phyloP scores from a whole-genome alignment of 2,329 filamentous ascomycete species.

The Calonectria naviculata region DNA sequence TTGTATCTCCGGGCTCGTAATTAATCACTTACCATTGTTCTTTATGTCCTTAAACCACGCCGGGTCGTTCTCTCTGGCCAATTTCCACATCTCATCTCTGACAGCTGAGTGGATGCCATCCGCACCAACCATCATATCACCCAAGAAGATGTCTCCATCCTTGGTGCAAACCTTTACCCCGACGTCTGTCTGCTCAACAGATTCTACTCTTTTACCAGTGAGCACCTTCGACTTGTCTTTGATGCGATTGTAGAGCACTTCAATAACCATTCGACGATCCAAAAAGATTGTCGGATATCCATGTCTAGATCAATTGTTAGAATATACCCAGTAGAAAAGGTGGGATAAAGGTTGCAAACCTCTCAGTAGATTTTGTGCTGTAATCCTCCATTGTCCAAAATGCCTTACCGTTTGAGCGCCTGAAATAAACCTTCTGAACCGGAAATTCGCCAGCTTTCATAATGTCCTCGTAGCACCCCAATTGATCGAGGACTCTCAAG shows the following conservation, averaged over 20 bases:
- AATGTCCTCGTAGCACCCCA: not conserved
- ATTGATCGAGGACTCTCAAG: not conserved
- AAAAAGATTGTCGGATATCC: not conserved
- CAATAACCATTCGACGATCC: not conserved
- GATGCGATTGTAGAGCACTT: not conserved
- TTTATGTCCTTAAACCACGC: not conserved
- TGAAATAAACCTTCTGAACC: not conserved
- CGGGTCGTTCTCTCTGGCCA: not conserved
- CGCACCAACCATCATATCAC: not conserved
- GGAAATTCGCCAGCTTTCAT: not conserved
- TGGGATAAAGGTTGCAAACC: not conserved
- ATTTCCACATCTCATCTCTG: not conserved
- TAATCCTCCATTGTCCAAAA: not conserved
- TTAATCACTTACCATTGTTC: not conserved
- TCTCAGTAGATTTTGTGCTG: not conserved
- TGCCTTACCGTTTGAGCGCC: not conserved
- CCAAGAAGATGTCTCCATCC: not conserved
- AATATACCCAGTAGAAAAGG: not conserved
- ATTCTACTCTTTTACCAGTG: not conserved
- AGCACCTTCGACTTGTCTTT: not conserved
- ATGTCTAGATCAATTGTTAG: not conserved
- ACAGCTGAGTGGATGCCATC: not conserved
- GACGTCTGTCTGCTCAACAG: not conserved
- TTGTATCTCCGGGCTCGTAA: rapidly evolving
- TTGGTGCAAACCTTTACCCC: not conserved